phyloP scores from a whole-genome alignment of 2,329 filamentous ascomycete species.

The Didymella arachidicola region DNA sequence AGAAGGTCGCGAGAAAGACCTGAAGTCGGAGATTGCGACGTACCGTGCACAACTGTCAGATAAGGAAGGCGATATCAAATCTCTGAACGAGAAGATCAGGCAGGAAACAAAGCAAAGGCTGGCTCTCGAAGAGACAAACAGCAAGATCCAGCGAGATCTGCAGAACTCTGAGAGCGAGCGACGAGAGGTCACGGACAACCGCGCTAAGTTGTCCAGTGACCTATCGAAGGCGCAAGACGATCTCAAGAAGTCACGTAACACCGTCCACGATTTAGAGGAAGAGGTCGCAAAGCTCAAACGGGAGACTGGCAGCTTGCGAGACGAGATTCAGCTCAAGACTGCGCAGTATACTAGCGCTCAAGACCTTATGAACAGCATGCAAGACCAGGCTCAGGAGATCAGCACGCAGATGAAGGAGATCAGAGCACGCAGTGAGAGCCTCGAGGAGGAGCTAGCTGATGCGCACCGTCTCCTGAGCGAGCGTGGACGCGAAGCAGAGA shows the following conservation, averaged over 20 bases:
- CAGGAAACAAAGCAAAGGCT: conserved; percentile 75
- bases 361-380: conserved; percentile 87
- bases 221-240: conserved; percentile 77
- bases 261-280: conserved; percentile 76
- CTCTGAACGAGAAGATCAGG: conserved; percentile 78
- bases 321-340: conserved; percentile 83
- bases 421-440: conserved; percentile 78
- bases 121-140: conserved; percentile 80
- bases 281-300: conserved; percentile 72
- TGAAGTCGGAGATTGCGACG: conserved; percentile 75
- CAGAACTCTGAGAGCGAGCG: conserved; percentile 80
- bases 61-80: conserved; percentile 79
- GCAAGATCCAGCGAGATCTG: conserved; percentile 76
- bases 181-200: conserved; percentile 75
- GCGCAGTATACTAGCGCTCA: conserved; percentile 88
- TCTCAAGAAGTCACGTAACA: conserved; percentile 62
- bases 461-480: conserved; percentile 86
- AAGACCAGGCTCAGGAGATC: conserved; percentile 88
- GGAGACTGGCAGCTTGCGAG: conserved; percentile 72
- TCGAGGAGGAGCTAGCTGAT: conserved; percentile 92
- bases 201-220: conserved; percentile 75
- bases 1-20: conserved; percentile 82
- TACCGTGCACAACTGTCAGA: conserved; percentile 75
- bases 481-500: conserved; percentile 89
- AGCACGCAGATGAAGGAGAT: conserved; percentile 91